Base-by-base conservation (phyloP, 2,329 filamentous ascomycete species). In the Cytospora piceicola region DNA sequence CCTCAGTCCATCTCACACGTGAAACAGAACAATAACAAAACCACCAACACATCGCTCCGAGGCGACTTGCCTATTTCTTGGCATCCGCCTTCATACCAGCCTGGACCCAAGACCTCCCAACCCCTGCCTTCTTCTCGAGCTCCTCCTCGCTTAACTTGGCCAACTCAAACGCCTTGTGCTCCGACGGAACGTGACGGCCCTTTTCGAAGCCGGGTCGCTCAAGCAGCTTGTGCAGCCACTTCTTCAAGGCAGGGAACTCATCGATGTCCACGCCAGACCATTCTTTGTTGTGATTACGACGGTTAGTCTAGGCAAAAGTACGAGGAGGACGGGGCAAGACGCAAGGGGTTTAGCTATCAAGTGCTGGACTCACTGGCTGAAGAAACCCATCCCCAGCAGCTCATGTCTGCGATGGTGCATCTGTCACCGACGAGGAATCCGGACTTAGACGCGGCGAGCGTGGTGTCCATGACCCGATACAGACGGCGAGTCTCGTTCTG, bases 401-500 rank as follows among this genome's bases (percentile, higher is more conserved):
- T 82, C 67, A 97, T 91, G 75, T 97, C 93, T 1, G 92, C 92
- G 70, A 91, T 87, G 53, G 90, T 92, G 68, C 84, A 81, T 68
- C 86, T 86, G 75, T 91, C 86, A 42, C 90, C 91, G 54, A 90
- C 88, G 15, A 90, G 77, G 74, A 82, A 90, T 15, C 84, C 85
- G 0, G 82, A 85, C 3, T 76, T 74, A 6, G 83, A 83, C 72
- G 82, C 81, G 68, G 79, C 76, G 53, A 97, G 85, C 63, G 93
- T 88, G 57, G 84, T 86, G 73, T 96, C 89, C 66, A 96, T 80
- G 24, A 93, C 89, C 60, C 87, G 82, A 79, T 95, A 96, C 1
- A 97, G 82, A 17, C 93, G 88, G n/a, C 89, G 84, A 0, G 90
- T 92, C 79, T 97, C 93, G 74, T 92, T 95, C 73, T 83, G 80